Evolutionary conservation across 1,139 yeast species (phyloP), one percentile per base, ranked within the genome.

Genomic region (Schwanniomyces etchellsii): DNA sequence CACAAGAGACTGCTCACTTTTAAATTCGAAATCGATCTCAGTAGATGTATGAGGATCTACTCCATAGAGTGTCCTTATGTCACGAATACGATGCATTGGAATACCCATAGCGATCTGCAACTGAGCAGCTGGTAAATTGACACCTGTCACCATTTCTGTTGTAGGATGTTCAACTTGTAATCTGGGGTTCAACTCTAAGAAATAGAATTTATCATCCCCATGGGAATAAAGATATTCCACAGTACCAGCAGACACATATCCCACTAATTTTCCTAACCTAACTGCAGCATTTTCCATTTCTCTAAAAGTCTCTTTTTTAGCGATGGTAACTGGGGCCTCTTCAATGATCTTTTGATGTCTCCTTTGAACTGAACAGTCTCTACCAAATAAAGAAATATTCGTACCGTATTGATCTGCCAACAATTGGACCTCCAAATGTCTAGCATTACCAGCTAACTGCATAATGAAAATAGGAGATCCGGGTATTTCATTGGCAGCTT

Each of bases 141-240:
- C 97, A 43, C 98, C 98, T 16, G 95, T 82, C 34, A 86, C 98
- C 98, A 91, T 91, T 68, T 91, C 98, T 26, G 98, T 91, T 31
- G 98, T 91, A 49, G 98, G 98, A 71, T 91, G 98, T 72, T 91
- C 98, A 41, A 91, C 98, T 70, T 91, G 98, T 56, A 91, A 74
- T 72, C 98, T 83, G 49, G 98, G 98, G 60, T 91, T 91, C 55
- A 91, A 74, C 65, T 91, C 98, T 57, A 91, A 73, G 59, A 91
- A 91, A 70, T 88, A 91, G 57, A 89, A 91, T 58, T 89, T 88
- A 60, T 89, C 91, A 43, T 91, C 96, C 34, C 84, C 77, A 55
- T 88, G 91, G 14, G 96, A 86, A 57, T 91, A 91, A 48, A 91
- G 74, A 62, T 91, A 91, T 64, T 91, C 98, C 32, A 91, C 97